A percentile compares a stretch with the other conserved stretches of the same genome.
phyloP scores from a whole-genome alignment of 148 eudicot species.

The Spergularia bocconei region DNA sequence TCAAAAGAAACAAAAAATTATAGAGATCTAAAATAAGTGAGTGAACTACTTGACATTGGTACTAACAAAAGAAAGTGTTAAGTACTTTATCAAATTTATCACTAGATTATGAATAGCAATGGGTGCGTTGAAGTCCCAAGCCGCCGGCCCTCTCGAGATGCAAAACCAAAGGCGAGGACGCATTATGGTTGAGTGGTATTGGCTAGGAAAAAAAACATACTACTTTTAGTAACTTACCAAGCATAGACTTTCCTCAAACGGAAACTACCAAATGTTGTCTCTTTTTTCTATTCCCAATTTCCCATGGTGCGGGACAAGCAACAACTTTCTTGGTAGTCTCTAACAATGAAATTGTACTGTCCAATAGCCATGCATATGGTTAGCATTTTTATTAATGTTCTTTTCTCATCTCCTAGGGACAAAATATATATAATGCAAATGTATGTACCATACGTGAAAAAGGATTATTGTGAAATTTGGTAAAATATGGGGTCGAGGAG shows the following conservation, averaged over 20 bases:
- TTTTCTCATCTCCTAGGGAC: too few relatives aligned
- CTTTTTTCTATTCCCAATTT: background rate
- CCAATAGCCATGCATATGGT: too few relatives aligned
- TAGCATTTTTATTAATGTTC: too few relatives aligned
- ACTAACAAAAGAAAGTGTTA: background rate
- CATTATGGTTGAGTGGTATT: background rate
- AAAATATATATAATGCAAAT: too few relatives aligned
- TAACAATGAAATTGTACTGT: too few relatives aligned
- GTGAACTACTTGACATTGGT: background rate
- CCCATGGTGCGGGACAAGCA: background rate
- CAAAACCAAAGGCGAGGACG: conserved; percentile 2
- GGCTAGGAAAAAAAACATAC: conserved; percentile 1
- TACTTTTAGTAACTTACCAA: conserved; percentile 7
- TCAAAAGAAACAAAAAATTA: too few relatives aligned
- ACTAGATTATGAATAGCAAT: background rate
- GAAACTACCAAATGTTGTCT: conserved; percentile 6
- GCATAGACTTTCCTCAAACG: conserved; percentile 10
- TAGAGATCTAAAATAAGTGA: background rate
- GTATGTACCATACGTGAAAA: too few relatives aligned
- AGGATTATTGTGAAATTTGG: too few relatives aligned
- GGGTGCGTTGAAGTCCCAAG: conserved; percentile 7
- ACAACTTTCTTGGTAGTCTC: conserved; percentile 2
- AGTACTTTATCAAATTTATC: background rate
- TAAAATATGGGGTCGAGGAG: too few relatives aligned
- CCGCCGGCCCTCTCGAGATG: conserved; percentile 19